Evolutionary conservation across 176 grass and related monocot species (phyloP), one percentile per base, ranked within the genome.

Genomic region (Pontederia crassipes): DNA sequence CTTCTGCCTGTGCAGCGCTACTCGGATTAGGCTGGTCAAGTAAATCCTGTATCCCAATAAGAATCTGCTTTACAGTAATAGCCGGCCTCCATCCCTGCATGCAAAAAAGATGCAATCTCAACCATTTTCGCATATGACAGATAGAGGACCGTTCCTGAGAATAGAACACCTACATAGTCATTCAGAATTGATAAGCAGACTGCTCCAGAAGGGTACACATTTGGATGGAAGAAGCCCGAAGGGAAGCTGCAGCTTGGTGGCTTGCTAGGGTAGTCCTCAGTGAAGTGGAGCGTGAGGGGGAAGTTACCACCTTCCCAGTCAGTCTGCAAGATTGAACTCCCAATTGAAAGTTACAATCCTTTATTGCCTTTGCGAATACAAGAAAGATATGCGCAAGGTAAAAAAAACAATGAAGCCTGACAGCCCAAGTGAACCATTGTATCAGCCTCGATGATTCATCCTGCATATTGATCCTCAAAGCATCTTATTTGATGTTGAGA

Each of bases 61-160:
- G 64, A 28, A 66, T 66, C 28, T 66, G 64, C 52, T 66, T 66
- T 49, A 66, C 48, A 10, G 64, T 66, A 15, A 66, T 66, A 26
- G 64, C 64, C 16, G 64, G 64, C 9, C 64, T 66, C 64, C 64
- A 66, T 2, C 64, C 64, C 64, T 66, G 64, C 12, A 66, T 29
- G 29, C 4, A 35, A 15, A 11, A n/a, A 66, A 66, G 8, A 15
- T 13, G 11, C 6, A 40, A n/a, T 15, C 14, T 45, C n/a, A 62
- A 13, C 10, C 59, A 62, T 61, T 61, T 9, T 46, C 8, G 10
- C 11, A 35, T 18, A 5, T 17, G 4, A 16, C 1, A 0, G 9
- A 46, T 17, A 16, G 16, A 46, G 4, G 32, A 11, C 4, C 8
- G 12, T 45, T 45, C 32, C 6, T 40, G 32, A 16, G 51, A 5